These are phyloP conservation scores for Dacryopinax spathularia DNA, from an alignment of 768 basidiomycete genomes.

Conservation along the genomic window DNA sequence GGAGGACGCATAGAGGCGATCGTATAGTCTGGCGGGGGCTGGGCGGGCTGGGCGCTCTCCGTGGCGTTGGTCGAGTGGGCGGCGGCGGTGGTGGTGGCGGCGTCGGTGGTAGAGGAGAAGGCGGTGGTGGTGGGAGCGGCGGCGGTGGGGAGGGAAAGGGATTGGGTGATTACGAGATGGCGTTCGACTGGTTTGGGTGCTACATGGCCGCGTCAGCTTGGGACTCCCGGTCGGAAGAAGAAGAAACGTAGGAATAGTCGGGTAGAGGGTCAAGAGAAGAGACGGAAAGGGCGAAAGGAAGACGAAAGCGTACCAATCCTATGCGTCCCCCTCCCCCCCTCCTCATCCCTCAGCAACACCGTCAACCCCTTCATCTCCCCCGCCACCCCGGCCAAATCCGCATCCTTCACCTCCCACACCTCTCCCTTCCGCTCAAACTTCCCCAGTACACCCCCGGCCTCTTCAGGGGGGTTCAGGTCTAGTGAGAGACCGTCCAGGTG, in stretches of 20 bases:
- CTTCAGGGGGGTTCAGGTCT: neutral
- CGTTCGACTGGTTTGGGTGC: neutral
- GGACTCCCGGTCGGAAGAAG: too few relatives aligned
- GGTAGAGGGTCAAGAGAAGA: too few relatives aligned
- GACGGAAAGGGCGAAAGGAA: neutral
- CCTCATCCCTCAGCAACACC: neutral
- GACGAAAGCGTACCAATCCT: neutral
- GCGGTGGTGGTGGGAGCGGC: neutral
- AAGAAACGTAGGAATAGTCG: too few relatives aligned
- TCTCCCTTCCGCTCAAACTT: neutral
- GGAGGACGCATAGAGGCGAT: neutral
- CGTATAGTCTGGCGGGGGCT: neutral
- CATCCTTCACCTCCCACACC: neutral
- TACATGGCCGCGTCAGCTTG: neutral
- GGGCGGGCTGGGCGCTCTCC: neutral
- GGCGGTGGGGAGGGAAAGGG: neutral
- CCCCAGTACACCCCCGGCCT: neutral
- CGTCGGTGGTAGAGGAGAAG: neutral
- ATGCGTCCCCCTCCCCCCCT: neutral
- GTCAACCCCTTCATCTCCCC: neutral
- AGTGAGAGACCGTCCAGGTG: neutral
- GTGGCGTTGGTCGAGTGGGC: neutral
- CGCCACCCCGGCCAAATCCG: neutral
- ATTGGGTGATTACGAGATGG: neutral
- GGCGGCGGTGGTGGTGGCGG: neutral